These are phyloP conservation scores for Halophytophthora polymorphica DNA, from an alignment of 352 stramenopile genomes.

Conservation along the genomic window DNA sequence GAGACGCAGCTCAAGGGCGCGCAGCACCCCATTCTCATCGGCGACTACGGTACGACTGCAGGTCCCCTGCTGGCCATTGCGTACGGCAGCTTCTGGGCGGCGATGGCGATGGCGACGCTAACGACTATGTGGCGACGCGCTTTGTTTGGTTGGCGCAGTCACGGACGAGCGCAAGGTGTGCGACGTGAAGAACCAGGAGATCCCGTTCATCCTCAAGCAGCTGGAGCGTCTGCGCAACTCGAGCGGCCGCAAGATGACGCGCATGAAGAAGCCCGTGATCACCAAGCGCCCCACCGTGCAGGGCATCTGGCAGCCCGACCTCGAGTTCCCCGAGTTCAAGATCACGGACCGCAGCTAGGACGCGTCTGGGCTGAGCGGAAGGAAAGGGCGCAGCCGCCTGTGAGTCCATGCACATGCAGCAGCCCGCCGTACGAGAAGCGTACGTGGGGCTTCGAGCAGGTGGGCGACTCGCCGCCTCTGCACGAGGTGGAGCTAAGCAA, in stretches of 20 bases:
- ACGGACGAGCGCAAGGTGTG: conserved; percentile 79
- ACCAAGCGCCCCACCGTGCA: conserved; percentile 79
- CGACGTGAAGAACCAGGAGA: conserved; percentile 89
- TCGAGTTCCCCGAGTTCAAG: conserved; percentile 84
- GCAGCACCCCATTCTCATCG: conserved; percentile 75
- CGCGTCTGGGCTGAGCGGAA: too few relatives aligned
- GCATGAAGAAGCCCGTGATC: conserved; percentile 81
- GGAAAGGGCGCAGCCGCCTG: too few relatives aligned
- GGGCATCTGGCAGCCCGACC: conserved; percentile 86
- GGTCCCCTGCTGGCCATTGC: neutral
- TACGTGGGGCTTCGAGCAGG: too few relatives aligned
- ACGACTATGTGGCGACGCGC: neutral
- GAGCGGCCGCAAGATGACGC: conserved; percentile 87
- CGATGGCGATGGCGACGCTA: neutral
- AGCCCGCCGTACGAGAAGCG: too few relatives aligned
- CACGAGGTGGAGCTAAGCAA: conserved; percentile 8
- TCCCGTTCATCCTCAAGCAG: conserved; percentile 79
- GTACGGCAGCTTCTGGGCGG: neutral
- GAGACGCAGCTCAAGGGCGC: conserved; percentile 83
- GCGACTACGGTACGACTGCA: conserved; percentile 65
- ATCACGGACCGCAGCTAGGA: conserved; percentile 59
- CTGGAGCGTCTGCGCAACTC: conserved; percentile 82
- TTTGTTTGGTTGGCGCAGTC: conserved; percentile 35
- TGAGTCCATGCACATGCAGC: too few relatives aligned
- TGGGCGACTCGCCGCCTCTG: too few relatives aligned